Base-by-base conservation (phyloP, 2,329 filamentous ascomycete genomes). In the Aspergillus proliferans region DNA sequence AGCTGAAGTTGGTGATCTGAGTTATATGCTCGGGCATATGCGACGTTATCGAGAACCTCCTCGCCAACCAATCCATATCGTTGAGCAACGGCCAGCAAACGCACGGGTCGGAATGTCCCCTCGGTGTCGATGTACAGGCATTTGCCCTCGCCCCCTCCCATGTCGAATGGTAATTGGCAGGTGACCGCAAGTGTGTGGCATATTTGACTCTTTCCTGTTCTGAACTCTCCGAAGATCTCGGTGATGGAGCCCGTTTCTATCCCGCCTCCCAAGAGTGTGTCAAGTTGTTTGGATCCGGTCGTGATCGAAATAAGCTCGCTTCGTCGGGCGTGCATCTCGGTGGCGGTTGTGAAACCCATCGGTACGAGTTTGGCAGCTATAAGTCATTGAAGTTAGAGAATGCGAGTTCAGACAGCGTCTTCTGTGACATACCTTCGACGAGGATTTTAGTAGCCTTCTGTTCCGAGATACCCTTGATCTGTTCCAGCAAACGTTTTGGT, bases 41-140 rank as follows among this genome's bases (percentile, higher is more conserved):
- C 94, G 49, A 98, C 91, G 59, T 98, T 98, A 74, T 98, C 94
- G 7, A 98, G 80, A 0, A 98, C 93, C 69, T 98, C 94, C 71
- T 98, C 93, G 18, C 93, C 93, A 3, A 90, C 94, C 2, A 98
- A 79, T 0, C 94, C 94, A 63, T 92, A 98, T 47, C 93, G 83
- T 62, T 95, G 93, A 41, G 93, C 94, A 4, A 97, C 93, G 7
- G 91, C 87, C 3, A 98, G 79, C 14, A 95, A 76, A 47, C 93
- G 86, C 2, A 97, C 90, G 0, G 93, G 94, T 56, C 91, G 83
- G 67, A 98, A 98, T 1, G 93, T 98, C 52, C 93, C 94, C 69
- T 98, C 93, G 0, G 93, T 98, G 62, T 98, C 93, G 57, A 98
- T 98, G 64, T 98, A 98, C 45, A 98, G 78, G 64, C 94, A 98